Evolutionary conservation across 2,329 filamentous ascomycete genomes (phyloP), one percentile per base, ranked within the genome.

Genomic region (Didymella keratinophila): DNA sequence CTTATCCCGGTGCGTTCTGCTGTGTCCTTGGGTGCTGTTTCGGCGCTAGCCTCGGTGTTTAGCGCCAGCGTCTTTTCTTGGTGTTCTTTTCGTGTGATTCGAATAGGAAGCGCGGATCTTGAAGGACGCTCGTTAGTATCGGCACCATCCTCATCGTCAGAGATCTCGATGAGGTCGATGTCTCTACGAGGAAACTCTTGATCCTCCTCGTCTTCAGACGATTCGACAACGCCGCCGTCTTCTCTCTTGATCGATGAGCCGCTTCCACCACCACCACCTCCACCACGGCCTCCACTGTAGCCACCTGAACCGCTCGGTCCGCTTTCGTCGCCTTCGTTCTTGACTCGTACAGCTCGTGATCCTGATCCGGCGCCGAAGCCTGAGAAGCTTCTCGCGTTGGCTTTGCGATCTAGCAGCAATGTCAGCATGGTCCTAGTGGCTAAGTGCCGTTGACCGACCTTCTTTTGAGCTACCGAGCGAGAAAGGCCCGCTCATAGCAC

Each of bases 141-240:
- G 20, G 50, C 58, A 18, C 78, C 74, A 44, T 82, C 80, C 28
- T 84, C 83, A 55, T 86, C 82, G 47, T 82, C 84, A 12, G 84
- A 80, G 12, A 87, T 82, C 61, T 87, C 83, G 42, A 86, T 85
- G n/a, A 80, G 73, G 62, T 88, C 86, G 54, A 89, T 84, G 61
- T 85, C 82, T 52, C 82, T 76, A 51, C 82, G 78, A 39, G 79
- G 77, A n/a, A 74, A 65, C 16, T 68, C 62, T 12, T 64, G 62
- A 28, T 83, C 84, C 53, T 80, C 78, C 34, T 82, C 80, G 23
- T 85, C 83, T 46, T 83, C 82, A 32, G 80, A 81, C 23, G 80
- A 81, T 11, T 80, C 81, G 7, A 80, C 76, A 52, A 80, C 76
- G 18, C 76, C 79, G 10, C 78, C 78, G 54, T 79, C 66, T 59